Conservation (phyloP, 768 basidiomycete species). For the Suillus bovinus region DNA sequence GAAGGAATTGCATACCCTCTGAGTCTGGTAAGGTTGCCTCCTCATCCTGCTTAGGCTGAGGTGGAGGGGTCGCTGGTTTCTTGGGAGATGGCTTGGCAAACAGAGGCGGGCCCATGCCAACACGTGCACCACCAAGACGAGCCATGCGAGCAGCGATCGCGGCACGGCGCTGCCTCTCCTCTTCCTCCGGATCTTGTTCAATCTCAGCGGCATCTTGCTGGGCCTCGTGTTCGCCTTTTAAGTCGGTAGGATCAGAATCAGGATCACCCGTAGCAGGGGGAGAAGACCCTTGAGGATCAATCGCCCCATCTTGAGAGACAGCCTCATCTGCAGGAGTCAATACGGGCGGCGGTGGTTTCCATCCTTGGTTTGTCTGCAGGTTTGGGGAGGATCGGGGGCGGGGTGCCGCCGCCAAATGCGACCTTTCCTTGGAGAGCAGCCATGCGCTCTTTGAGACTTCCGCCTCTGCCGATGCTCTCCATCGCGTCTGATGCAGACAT, state of each 20-base stretch:
- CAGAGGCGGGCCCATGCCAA: constrained; percentile 78
- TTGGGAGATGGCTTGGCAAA: constrained; percentile 55
- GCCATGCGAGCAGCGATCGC: constrained; percentile 94
- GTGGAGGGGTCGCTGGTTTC: constrained; percentile 24
- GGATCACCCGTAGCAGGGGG: constrained; percentile 34
- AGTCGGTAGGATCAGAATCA: constrained; percentile 29
- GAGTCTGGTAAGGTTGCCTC: constrained; percentile 6
- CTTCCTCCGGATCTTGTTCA: constrained; percentile 53
- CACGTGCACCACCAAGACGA: constrained; percentile 79
- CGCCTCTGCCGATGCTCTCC: constrained; percentile 78
- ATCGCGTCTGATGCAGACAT: constrained; percentile 90
- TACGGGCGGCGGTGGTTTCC: constrained; percentile 76
- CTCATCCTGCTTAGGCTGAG: constrained; percentile 24
- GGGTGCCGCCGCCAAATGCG: constrained; percentile 59
- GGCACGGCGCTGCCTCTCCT: constrained; percentile 77
- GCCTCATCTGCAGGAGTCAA: constrained; percentile 42
- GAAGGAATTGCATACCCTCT: constrained; percentile 19
- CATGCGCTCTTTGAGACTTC: constrained; percentile 92
- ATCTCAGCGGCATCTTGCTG: constrained; percentile 16
- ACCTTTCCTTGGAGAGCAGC: constrained; percentile 87
- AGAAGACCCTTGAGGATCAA: constrained; percentile 35
- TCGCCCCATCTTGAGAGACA: constrained; percentile 19
- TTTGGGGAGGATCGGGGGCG: constrained; percentile 54
- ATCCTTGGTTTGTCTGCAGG: constrained; percentile 77
- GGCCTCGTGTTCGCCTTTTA: constrained; percentile 16